These are phyloP conservation scores for Boletus smithii DNA, from an alignment of 1,284 basidiomycete species.

Conservation along the genomic window DNA sequence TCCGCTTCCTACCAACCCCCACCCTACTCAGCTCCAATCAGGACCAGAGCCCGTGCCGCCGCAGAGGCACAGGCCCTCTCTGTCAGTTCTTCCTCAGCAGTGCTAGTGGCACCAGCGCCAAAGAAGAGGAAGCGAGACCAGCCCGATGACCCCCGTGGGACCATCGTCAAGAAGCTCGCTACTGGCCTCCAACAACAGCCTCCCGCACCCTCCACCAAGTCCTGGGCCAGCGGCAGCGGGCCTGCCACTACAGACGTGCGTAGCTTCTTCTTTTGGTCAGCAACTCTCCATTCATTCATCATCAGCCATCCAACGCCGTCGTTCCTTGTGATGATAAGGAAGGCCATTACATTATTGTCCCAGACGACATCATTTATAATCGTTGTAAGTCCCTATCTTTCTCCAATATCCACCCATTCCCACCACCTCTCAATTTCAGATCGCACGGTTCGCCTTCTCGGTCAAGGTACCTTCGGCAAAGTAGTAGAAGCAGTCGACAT, in stretches of 20 bases:
- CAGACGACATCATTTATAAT: slow-evolving; percentile 81
- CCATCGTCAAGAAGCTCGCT: slow-evolving; percentile 56
- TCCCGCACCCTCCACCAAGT: slow-evolving; percentile 48
- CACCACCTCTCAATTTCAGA: slow-evolving; percentile 48
- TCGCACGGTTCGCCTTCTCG: slow-evolving; percentile 85
- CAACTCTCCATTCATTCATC: slow-evolving; percentile 23
- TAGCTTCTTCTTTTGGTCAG: slow-evolving; percentile 25
- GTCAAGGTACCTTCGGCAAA: slow-evolving; percentile 99
- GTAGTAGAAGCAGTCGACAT: slow-evolving; percentile 93
- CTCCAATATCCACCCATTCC: background rate
- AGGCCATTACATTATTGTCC: slow-evolving; percentile 90
- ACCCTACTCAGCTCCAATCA: slow-evolving; percentile 64
- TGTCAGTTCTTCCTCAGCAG: slow-evolving; percentile 57
- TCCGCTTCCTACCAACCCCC: slow-evolving; percentile 78
- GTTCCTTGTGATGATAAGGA: slow-evolving; percentile 89
- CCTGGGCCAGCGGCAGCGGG: slow-evolving; percentile 61
- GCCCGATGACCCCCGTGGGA: slow-evolving; percentile 63
- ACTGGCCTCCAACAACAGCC: slow-evolving; percentile 47
- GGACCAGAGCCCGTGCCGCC: slow-evolving; percentile 77
- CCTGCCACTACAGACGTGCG: slow-evolving; percentile 61
- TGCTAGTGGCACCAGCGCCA: slow-evolving; percentile 55
- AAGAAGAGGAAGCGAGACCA: slow-evolving; percentile 78
- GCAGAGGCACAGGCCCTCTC: slow-evolving; percentile 75
- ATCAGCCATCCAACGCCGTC: slow-evolving; percentile 55
- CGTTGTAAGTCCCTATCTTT: slow-evolving; percentile 60